These are phyloP conservation scores for Yamadazyma dushanensis DNA, from an alignment of 1,139 yeast species.

Conservation along the genomic window DNA sequence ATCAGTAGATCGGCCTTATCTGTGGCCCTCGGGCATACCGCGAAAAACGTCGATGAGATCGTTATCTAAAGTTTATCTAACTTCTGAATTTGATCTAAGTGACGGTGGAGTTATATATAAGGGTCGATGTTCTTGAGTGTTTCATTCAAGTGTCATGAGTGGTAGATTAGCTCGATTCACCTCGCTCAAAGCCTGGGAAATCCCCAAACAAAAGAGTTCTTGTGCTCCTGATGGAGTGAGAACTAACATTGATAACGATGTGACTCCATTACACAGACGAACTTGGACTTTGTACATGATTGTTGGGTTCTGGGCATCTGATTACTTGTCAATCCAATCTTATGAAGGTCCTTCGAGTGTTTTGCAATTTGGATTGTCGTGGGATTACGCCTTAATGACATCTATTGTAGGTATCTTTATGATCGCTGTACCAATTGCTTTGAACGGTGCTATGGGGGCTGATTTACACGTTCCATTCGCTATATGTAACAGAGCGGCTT, in stretches of 20 bases:
- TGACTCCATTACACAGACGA: conserved; percentile 14
- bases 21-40: no score
- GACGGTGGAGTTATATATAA: no score
- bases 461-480: conserved; percentile 35
- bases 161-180: no score
- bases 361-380: conserved; percentile 25
- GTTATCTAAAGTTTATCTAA: no score
- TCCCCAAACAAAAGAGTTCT: conserved; percentile 15
- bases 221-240: conserved; percentile 18
- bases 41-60: no score
- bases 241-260: conserved; percentile 17
- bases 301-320: conserved; percentile 18
- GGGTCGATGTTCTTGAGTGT: no score
- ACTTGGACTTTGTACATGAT: conserved; percentile 16
- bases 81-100: no score
- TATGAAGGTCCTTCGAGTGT: conserved; percentile 15
- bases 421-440: conserved; percentile 28
- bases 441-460: conserved; percentile 39
- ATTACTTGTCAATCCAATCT: conserved; percentile 15
- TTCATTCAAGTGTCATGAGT: no score
- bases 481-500: conserved; percentile 29
- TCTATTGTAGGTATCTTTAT: conserved; percentile 31
- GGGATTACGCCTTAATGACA: conserved; percentile 30
- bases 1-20: no score
- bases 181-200: conserved; percentile 10